Base-by-base conservation (phyloP, 169 alveolate genomes). In the Haemoproteus tartakovskyi region DNA sequence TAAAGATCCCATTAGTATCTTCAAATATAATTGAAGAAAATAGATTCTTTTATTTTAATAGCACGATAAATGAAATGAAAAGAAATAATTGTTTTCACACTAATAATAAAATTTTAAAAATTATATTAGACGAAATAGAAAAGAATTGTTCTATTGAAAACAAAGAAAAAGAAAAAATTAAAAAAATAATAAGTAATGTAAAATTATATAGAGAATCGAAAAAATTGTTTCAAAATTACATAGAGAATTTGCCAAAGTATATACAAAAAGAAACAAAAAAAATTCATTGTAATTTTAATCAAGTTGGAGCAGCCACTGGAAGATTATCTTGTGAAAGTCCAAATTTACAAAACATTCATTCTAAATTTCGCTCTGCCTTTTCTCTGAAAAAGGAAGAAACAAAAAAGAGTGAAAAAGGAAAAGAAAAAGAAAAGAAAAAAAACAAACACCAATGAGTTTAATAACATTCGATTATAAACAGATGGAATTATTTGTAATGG, bases 401-500 rank as follows among this genome's bases (percentile, higher is more conserved):
- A n/a, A 8, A n/a, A 22, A 33, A 21, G 9, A 56, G 0, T 0
- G 46, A 52, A 6, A 33, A 33, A 33, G 14, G 9, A 33, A 33
- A 33, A 9, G 5, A 9, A 33, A 6, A 33, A 5, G 9, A n/a
- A n/a, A 3, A 29, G 1, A 46, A 11, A 3, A n/a, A 4, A 14
- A 30, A 18, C 16, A 27, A 0, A 18, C 21, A 11, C 2, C 24
- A 19, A 18, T 19, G 21, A 14, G 67, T 8, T 70, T 85, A 11
- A 41, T 86, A 21, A 60, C 88, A 2, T 50, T 86, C 19, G 91
- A 86, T 56, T 86, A 86, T 26, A 62, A 56, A 24, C 88, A 86
- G 27, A 86, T 86, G 91, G 91, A 86, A 60, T 60, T 86, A 46
- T 79, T 78, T 80, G 81, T 86, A 19, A 67, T 86, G 87, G 91